Conservation (phyloP, 305 asterid species). For the Salvia sclarea region DNA sequence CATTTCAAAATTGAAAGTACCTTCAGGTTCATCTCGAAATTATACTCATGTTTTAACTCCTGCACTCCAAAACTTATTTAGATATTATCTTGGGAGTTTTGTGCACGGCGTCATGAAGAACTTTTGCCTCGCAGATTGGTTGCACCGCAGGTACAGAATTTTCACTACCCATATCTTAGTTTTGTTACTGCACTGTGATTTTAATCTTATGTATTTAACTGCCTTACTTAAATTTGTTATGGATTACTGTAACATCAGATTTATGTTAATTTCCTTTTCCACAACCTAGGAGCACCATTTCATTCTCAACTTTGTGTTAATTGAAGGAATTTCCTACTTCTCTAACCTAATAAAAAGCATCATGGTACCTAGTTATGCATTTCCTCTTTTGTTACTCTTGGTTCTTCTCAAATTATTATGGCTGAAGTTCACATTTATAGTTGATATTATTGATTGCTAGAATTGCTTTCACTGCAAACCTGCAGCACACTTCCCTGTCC, state of each 20-base stretch:
- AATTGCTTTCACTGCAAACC: not conserved
- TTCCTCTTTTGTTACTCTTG: slow-evolving; percentile 8
- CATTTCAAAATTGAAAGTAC: slow-evolving; percentile 20
- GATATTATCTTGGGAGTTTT: slow-evolving; percentile 97
- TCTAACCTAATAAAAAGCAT: not conserved
- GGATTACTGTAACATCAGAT: not conserved
- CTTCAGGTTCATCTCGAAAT: slow-evolving; percentile 11
- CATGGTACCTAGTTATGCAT: not conserved
- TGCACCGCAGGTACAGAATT: slow-evolving; percentile 79
- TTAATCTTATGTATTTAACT: not conserved
- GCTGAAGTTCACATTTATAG: not conserved
- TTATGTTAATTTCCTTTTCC: not conserved
- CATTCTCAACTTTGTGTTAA: not conserved
- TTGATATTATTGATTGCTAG: slow-evolving; percentile 1
- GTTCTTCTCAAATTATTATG: not conserved
- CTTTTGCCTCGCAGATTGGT: slow-evolving; percentile 91
- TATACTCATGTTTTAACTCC: slow-evolving; percentile 31
- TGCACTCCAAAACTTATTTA: slow-evolving; percentile 30
- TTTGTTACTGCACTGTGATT: not conserved
- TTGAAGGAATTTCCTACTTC: slow-evolving; percentile 6
- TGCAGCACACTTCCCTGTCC: not conserved
- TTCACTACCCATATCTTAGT: not conserved
- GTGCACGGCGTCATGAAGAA: slow-evolving; percentile 95
- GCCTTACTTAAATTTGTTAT: not conserved
- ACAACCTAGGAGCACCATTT: not conserved